These are phyloP conservation scores for Mimosa bimucronata DNA, from an alignment of 306 rosid genomes.

Conservation along the genomic window DNA sequence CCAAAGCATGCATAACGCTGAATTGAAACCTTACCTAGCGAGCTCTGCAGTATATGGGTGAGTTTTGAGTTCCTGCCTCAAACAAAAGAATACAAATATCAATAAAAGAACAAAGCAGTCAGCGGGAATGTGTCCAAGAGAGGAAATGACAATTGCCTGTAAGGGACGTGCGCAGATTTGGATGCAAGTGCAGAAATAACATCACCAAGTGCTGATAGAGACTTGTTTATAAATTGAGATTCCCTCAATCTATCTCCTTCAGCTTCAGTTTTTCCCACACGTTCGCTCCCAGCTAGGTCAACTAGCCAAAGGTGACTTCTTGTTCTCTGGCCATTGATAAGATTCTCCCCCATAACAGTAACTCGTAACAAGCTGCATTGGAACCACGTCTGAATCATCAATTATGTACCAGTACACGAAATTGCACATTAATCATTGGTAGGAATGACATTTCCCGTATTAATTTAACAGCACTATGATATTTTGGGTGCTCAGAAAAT, in stretches of 20 bases:
- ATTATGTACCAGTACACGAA: background rate
- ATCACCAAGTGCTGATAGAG: slow-evolving; percentile 96
- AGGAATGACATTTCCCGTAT: background rate
- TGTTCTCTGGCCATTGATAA: slow-evolving; percentile 78
- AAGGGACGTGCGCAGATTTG: slow-evolving; percentile 86
- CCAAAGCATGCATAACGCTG: slow-evolving; percentile 16
- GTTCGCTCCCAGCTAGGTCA: slow-evolving; percentile 99
- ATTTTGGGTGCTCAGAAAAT: slow-evolving; percentile 6
- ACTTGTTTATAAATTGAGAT: slow-evolving; percentile 94
- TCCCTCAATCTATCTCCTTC: slow-evolving; percentile 98
- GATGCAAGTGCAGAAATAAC: slow-evolving; percentile 95
- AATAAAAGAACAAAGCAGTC: slow-evolving; percentile 27
- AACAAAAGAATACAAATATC: slow-evolving; percentile 35
- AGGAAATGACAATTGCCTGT: slow-evolving; percentile 58
- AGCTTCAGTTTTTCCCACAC: slow-evolving; percentile 93
- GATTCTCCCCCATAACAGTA: slow-evolving; percentile 73
- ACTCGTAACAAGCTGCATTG: slow-evolving; percentile 82
- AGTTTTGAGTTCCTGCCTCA: slow-evolving; percentile 89
- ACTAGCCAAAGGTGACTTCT: slow-evolving; percentile 97
- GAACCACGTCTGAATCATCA: slow-evolving; percentile 39
- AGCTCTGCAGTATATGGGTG: slow-evolving; percentile 94
- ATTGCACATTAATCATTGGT: slow-evolving; percentile 3
- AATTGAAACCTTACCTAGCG: slow-evolving; percentile 68
- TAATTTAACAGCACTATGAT: slow-evolving; percentile 12
- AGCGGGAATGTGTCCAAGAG: background rate